phyloP scores from a whole-genome alignment of 169 alveolate genomes.

The Cryptosporidium tyzzeri region DNA sequence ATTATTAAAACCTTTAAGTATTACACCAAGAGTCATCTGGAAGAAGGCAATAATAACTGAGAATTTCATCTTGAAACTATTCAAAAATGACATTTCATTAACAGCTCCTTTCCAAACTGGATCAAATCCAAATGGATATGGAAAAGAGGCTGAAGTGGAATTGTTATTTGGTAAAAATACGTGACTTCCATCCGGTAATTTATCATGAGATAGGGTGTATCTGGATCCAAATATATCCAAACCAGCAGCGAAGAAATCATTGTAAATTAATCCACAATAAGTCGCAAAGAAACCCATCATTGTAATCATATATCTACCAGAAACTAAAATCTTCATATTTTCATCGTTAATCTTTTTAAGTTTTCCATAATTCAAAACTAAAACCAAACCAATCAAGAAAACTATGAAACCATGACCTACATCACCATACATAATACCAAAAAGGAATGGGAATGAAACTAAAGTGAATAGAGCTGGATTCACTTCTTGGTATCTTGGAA shows the following conservation, averaged over 20 bases:
- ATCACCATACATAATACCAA: conserved; percentile 99
- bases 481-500: conserved; percentile 98
- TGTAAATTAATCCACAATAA: conserved; percentile 96
- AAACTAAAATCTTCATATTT: conserved; percentile 81
- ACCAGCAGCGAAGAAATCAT: conserved; percentile 97
- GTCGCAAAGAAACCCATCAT: conserved; percentile 96
- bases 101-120: conserved; percentile 97
- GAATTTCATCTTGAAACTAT: conserved; percentile 98
- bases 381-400: conserved; percentile 86
- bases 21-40: conserved; percentile 95
- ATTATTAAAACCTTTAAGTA: conserved; percentile 94
- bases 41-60: conserved; percentile 94
- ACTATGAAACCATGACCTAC: conserved; percentile 97
- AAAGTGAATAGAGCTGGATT: conserved; percentile 98
- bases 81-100: conserved; percentile 95
- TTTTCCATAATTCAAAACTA: conserved; percentile 80
- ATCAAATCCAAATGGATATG: conserved; percentile 97
- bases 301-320: conserved; percentile 92
- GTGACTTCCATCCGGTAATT: conserved; percentile 58
- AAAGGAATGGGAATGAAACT: conserved; percentile 98
- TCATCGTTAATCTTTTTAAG: conserved; percentile 82
- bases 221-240: conserved; percentile 92
- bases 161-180: conserved; percentile 56
- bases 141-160: conserved; percentile 76
- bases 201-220: conserved; percentile 82